Base-by-base conservation (phyloP, 2,329 filamentous ascomycete genomes). In the Pseudogymnoascus sp. region DNA sequence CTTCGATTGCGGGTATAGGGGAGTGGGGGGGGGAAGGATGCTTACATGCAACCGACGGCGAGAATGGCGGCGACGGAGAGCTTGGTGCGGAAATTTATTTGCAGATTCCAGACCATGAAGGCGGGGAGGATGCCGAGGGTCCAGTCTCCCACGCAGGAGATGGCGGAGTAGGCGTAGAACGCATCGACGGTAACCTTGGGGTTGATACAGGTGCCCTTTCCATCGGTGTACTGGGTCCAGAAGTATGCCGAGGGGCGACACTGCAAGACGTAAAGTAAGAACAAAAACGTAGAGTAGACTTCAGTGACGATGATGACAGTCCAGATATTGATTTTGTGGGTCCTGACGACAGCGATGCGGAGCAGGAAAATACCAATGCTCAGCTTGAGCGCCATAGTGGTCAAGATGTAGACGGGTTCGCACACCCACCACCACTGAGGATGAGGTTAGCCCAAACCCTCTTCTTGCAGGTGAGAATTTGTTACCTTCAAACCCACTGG, bases 141-240 rank as follows among this genome's bases (percentile, higher is more conserved):
- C 76, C 76, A 79, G 62, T 79, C 77, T 2, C 73, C 73, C 53
- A 67, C 64, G 62, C 75, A 76, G 36, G 74, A 75, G 61, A 78
- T 71, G 6, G 74, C 74, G 1, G 75, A 76, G 60, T 77, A 77
- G 7, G 67, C 73, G 46, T 77, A 78, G 7, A 75, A 75, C 0
- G 72, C 69, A 11, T 70, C 66, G 6, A 71, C 69, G 3, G 73
- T 70, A 23, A 76, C 60, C 1, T 65, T 63, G 4, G 71, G 63
- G 61, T 70, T 63, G 50, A 77, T 68, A 59, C 76, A 78, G 8
- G 62, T 69, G 14, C 76, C 76, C 8, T 66, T 66, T n/a, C 68
- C 67, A 5, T 68, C 65, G 4, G 70, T 71, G 38, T 75, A 73
- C 14, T 71, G 70, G 18, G 70, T 69, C 77, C 76, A 78, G 65